These are phyloP conservation scores for Umbilicus rupestris DNA, from an alignment of 164 flowering plant species.

Conservation along the genomic window DNA sequence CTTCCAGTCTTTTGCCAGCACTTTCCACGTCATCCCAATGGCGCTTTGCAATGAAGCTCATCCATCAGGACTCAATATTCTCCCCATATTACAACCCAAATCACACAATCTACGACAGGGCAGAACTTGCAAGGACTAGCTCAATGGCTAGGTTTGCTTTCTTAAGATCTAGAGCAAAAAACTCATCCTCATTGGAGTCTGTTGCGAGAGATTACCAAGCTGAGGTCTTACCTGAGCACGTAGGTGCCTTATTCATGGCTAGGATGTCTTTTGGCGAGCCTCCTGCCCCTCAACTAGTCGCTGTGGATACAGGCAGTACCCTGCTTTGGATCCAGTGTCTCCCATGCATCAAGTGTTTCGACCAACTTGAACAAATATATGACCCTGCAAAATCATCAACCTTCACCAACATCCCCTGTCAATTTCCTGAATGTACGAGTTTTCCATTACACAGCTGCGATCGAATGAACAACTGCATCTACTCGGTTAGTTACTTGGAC, in stretches of 20 bases:
- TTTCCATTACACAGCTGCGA: constrained; percentile 10
- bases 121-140: background rate
- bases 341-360: constrained; percentile 20
- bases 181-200: background rate
- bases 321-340: constrained; percentile 29
- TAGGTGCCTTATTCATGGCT: constrained; percentile 1
- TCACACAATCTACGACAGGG: background rate
- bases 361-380: constrained; percentile 15
- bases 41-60: constrained; percentile 1
- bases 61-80: constrained; percentile 8
- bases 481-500: constrained; percentile 7
- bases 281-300: constrained; percentile 14
- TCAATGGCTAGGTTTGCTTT: background rate
- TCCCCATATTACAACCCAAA: constrained; percentile 10
- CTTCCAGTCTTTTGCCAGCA: background rate
- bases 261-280: constrained; percentile 25
- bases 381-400: constrained; percentile 22
- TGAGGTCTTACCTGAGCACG: background rate
- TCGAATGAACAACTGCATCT: constrained; percentile 2
- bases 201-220: background rate
- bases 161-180: background rate
- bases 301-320: constrained; percentile 27
- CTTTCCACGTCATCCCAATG: background rate
- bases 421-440: constrained; percentile 4
- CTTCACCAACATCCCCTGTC: constrained; percentile 15